Conservation (phyloP, 2,329 filamentous ascomycete genomes). For the Coleophoma eucalyptorum region DNA sequence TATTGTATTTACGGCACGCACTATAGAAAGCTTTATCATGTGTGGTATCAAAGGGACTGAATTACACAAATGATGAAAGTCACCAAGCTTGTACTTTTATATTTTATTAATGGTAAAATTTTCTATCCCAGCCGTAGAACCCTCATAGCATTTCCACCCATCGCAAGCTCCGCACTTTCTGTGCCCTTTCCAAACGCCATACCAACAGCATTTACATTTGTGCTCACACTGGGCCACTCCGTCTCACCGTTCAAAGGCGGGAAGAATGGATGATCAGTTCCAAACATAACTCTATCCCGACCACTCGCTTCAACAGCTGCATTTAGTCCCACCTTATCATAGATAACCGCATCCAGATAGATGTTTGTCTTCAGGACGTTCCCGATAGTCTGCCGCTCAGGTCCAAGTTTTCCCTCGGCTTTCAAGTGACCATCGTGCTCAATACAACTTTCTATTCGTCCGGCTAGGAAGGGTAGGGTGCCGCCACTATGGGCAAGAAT, state of each 20-base stretch:
- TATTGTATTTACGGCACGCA: no score
- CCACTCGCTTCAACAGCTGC: conserved; percentile 68
- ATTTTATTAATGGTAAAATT: no score
- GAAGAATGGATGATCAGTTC: conserved; percentile 82
- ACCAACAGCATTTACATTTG: conserved; percentile 53
- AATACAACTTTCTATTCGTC: conserved; percentile 84
- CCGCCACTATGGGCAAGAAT: conserved; percentile 86
- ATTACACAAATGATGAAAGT: no score
- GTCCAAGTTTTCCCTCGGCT: conserved; percentile 51
- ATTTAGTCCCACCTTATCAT: conserved; percentile 69
- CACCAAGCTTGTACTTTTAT: no score
- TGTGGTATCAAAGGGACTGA: no score
- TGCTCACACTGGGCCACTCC: conserved; percentile 69
- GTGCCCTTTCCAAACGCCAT: conserved; percentile 48
- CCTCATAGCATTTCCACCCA: conserved; percentile 56
- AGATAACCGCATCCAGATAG: conserved; percentile 84
- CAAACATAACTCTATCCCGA: conserved; percentile 71
- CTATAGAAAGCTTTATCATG: no score
- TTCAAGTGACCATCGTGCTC: conserved; percentile 76
- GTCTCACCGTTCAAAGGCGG: conserved; percentile 66
- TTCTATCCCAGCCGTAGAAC: conserved; percentile 35
- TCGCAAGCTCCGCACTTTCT: conserved; percentile 44
- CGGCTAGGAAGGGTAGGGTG: conserved; percentile 83
- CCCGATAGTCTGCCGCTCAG: conserved; percentile 51
- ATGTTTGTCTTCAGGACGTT: conserved; percentile 70